phyloP scores from a whole-genome alignment of 2,329 filamentous ascomycete species.

The Clarireedia paspali region DNA sequence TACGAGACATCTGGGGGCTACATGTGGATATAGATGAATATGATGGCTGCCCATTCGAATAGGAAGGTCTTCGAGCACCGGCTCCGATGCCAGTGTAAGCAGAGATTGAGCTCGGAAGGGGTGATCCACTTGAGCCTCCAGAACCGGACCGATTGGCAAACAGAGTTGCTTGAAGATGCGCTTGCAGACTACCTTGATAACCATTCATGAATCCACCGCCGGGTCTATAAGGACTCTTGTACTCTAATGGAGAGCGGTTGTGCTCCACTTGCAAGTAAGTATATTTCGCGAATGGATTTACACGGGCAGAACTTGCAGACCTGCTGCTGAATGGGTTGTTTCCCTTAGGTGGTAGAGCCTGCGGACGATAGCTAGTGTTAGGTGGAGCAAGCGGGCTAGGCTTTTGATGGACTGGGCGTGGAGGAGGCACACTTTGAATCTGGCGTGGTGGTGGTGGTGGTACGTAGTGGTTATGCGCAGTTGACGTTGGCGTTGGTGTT shows the following conservation, averaged over 20 bases:
- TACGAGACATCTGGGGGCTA: not conserved
- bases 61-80: not conserved
- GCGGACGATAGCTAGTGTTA: constrained; percentile 14
- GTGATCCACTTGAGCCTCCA: constrained; percentile 2
- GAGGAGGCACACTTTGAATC: not conserved
- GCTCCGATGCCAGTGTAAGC: not conserved
- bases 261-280: constrained; percentile 52
- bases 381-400: constrained; percentile 12
- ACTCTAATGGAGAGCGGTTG: constrained; percentile 49
- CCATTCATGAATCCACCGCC: constrained; percentile 53
- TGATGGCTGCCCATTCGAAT: not conserved
- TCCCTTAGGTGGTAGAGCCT: constrained; percentile 11
- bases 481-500: too few species aligned
- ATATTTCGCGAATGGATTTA: constrained; percentile 29
- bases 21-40: not conserved
- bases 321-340: constrained; percentile 22
- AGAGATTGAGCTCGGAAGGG: constrained; percentile 3
- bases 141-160: constrained; percentile 19
- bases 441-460: not conserved
- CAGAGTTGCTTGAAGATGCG: constrained; percentile 24
- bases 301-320: not conserved
- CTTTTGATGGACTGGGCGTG: constrained; percentile 1
- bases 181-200: constrained; percentile 40
- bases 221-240: constrained; percentile 51
- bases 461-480: not conserved